A percentile compares a stretch with the other conserved stretches of the same genome.
phyloP scores from a whole-genome alignment of 2,329 filamentous ascomycete genomes.

The Ophiostoma sp. region DNA sequence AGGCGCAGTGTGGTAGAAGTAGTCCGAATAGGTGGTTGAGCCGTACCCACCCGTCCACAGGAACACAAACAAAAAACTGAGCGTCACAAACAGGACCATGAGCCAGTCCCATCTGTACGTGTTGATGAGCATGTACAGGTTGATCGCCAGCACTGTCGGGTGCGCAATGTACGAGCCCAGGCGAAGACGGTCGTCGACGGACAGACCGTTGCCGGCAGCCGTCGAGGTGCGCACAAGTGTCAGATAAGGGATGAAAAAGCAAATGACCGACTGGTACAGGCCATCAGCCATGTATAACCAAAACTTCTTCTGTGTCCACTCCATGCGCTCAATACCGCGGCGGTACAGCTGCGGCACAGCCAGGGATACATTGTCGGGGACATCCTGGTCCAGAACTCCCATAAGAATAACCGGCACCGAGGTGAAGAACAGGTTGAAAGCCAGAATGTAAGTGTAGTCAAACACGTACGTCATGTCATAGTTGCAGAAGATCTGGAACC shows the following conservation, averaged over 20 bases:
- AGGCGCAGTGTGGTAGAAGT: slow-evolving; percentile 69
- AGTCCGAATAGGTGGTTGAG: slow-evolving; percentile 43
- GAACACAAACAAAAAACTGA: slow-evolving; percentile 85
- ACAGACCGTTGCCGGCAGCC: slow-evolving; percentile 60
- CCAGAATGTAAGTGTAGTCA: slow-evolving; percentile 94
- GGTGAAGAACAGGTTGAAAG: slow-evolving; percentile 96
- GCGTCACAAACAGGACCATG: slow-evolving; percentile 71
- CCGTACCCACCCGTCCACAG: slow-evolving; percentile 92
- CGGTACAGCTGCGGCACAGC: slow-evolving; percentile 94
- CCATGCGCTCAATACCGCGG: slow-evolving; percentile 87
- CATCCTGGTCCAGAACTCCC: slow-evolving; percentile 95
- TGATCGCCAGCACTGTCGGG: slow-evolving; percentile 80
- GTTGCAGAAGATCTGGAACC: slow-evolving; percentile 93
- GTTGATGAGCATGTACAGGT: slow-evolving; percentile 91
- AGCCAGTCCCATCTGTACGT: slow-evolving; percentile 98
- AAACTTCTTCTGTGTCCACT: slow-evolving; percentile 95
- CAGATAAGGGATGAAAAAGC: slow-evolving; percentile 88
- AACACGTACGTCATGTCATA: slow-evolving; percentile 96
- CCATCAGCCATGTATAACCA: slow-evolving; percentile 97
- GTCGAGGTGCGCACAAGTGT: slow-evolving; percentile 66
- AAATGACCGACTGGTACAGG: slow-evolving; percentile 87
- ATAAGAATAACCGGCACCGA: slow-evolving; percentile 92
- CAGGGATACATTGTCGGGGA: slow-evolving; percentile 86
- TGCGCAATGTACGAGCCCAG: slow-evolving; percentile 85
- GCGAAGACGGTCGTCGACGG: slow-evolving; percentile 71